Base-by-base conservation (phyloP, 306 rosid genomes). In the Gynostemma pentaphyllum region DNA sequence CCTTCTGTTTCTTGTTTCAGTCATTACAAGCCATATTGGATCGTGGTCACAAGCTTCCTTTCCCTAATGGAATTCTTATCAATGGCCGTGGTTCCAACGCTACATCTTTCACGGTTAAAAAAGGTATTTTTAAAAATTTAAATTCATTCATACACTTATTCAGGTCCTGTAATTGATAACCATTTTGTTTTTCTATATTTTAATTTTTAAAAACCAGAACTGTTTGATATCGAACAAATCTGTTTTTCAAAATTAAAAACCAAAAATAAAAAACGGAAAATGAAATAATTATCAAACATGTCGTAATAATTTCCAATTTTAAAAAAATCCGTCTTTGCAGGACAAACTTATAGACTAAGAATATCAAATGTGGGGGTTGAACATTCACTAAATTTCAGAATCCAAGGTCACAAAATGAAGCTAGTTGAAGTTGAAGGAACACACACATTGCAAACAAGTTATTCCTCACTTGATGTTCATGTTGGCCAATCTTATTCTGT, bases 361-460 rank as follows among this genome's bases (percentile, higher is more conserved):
- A 81, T 92, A 72, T 69, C 95, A 50, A 92, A 92, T 64, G 95
- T 92, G 54, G 98, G 98, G 45, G 86, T 86, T 29, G 78, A 84
- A 62, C 78, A 86, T 62, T 68, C 95, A 0, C 87, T 92, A 42
- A 92, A 92, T 78, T 88, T 92, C 50, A 76, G 96, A 71, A 85
- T 92, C 66, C 83, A 92, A 69, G 95, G 79, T 5, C 96, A 92
- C 57, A 7, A 11, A 68, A 67, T 92, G 96, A 80, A 76, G 60
- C 47, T 92, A 63, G 96, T 88, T 36, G 98, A 92, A 76, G 98
- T 88, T 27, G 96, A 92, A 47, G 98, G 98, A 54, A 88, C 96
- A 30, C 98, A 92, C 85, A 88, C 98, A 1, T 5, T 86, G 22
- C 95, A 92, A 54, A 85, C 92, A 15, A 68, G 72, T 0, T 92